Evolutionary conservation across 164 flowering plant species (phyloP).

Genomic region (Stephania cephalantha): DNA sequence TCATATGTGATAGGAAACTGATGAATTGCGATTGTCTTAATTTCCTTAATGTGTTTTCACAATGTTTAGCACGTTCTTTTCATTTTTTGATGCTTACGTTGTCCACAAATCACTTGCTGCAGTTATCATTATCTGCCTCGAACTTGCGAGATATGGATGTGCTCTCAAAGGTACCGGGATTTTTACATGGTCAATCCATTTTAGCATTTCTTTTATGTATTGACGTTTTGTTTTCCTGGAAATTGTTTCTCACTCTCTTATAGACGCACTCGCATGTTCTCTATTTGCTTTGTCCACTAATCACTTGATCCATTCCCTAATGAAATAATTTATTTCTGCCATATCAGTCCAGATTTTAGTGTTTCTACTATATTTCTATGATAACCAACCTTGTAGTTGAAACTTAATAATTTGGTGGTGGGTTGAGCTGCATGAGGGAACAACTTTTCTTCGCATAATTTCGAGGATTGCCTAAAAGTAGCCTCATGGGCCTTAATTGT

Average conservation of each 20-base stretch:
- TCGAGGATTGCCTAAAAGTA: not conserved
- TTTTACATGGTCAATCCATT: not conserved
- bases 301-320: not conserved
- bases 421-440: not conserved
- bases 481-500: not conserved
- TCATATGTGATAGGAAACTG: not conserved
- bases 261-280: not conserved
- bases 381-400: not conserved
- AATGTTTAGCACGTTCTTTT: not conserved
- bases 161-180: constrained; percentile 67
- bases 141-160: constrained; percentile 65
- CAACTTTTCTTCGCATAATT: not conserved
- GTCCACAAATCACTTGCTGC: constrained; percentile 19
- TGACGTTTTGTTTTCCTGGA: not conserved
- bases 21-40: not conserved
- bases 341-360: not conserved
- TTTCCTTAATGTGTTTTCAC: not conserved
- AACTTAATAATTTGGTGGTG: not conserved
- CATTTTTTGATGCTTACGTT: constrained; percentile 9
- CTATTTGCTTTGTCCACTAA: not conserved
- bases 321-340: not conserved
- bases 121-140: constrained; percentile 76
- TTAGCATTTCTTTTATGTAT: not conserved
- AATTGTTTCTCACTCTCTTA: not conserved
- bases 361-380: not conserved